Percentiles rank a stretch among this genome's conserved stretches.
These are phyloP conservation scores for Camellia granthamiana DNA, from an alignment of 148 eudicot genomes.

Conservation along the genomic window DNA sequence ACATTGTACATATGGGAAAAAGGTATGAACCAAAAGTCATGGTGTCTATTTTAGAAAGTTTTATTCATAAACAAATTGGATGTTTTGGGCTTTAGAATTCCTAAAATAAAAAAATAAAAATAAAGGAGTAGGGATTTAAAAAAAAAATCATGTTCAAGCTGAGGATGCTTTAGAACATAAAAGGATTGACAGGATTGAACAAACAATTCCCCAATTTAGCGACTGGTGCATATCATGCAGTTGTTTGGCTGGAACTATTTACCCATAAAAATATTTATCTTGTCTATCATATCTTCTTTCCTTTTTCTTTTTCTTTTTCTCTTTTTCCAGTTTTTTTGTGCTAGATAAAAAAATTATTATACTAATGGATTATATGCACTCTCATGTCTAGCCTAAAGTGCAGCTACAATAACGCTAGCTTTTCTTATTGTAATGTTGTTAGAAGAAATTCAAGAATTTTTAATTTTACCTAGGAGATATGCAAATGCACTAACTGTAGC, in stretches of 20 bases:
- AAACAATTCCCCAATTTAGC: neutral
- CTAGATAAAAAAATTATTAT: neutral
- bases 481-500: slow-evolving; percentile 13
- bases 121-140: too few species aligned
- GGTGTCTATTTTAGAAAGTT: too few species aligned
- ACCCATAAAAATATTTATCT: neutral
- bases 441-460: neutral
- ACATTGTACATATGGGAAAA: too few species aligned
- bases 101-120: too few species aligned
- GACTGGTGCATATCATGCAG: neutral
- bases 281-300: neutral
- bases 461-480: neutral
- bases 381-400: neutral
- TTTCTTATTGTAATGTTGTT: neutral
- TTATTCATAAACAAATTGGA: too few species aligned
- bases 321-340: neutral
- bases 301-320: neutral
- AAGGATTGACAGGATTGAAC: neutral
- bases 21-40: too few species aligned
- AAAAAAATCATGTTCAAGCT: neutral
- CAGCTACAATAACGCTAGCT: neutral
- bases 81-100: too few species aligned
- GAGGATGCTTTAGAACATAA: neutral
- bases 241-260: neutral
- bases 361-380: neutral